Evolutionary conservation across 176 grass and related monocot genomes (phyloP).

Genomic region (Ensete glaucum): DNA sequence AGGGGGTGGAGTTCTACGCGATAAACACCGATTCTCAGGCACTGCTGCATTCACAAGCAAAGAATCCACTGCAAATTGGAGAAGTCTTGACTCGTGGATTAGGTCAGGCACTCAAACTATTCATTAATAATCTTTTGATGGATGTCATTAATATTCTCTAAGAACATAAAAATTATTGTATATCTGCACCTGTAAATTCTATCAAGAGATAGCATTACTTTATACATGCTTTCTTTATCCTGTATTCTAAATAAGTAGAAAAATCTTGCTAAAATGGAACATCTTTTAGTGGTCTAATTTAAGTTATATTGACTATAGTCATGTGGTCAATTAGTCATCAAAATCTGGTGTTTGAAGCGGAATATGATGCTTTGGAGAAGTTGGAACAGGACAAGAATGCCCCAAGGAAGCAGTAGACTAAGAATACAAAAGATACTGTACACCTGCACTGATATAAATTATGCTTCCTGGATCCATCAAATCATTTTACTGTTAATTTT

Average conservation of each 20-base stretch:
- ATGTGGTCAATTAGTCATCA: background rate
- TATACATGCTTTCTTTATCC: too few relatives aligned
- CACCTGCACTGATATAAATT: background rate
- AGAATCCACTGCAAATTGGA: slow-evolving; percentile 86
- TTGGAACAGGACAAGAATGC: too few relatives aligned
- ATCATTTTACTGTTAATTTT: background rate
- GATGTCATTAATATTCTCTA: background rate
- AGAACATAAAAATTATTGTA: too few relatives aligned
- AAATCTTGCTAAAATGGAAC: background rate
- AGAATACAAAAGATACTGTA: background rate
- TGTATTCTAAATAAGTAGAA: background rate
- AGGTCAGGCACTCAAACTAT: slow-evolving; percentile 32
- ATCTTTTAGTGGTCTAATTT: background rate
- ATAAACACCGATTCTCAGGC: slow-evolving; percentile 97
- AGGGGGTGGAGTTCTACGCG: slow-evolving; percentile 89
- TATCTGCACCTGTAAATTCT: too few relatives aligned
- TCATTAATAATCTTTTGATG: background rate
- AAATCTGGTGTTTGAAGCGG: background rate
- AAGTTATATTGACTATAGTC: background rate
- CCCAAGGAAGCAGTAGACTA: background rate
- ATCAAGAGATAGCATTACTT: too few relatives aligned
- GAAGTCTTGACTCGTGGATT: slow-evolving; percentile 89
- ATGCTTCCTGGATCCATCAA: background rate
- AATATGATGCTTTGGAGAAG: background rate
- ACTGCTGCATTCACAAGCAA: slow-evolving; percentile 63